Evolutionary conservation across 139 green algal species (phyloP).

Genomic region (Pedinophyceae sp.): DNA sequence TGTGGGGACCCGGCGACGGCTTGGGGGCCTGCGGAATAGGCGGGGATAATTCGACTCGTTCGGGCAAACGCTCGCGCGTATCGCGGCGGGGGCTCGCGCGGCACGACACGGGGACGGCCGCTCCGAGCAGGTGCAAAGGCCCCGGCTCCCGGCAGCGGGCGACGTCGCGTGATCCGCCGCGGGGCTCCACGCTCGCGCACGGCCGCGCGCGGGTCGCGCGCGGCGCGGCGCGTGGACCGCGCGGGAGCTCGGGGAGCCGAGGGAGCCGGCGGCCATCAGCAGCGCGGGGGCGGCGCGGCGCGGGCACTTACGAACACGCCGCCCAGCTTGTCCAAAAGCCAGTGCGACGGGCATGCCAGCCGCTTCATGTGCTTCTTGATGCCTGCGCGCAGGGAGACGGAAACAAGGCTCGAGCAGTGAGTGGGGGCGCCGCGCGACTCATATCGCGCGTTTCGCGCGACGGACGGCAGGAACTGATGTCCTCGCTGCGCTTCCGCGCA

Average conservation of each 20-base stretch:
- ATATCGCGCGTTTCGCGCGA: too few species aligned
- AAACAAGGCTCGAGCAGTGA: neutral
- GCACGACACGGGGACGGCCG: neutral
- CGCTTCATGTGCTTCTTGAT: constrained; percentile 99
- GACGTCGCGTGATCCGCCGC: neutral
- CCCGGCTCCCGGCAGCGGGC: neutral
- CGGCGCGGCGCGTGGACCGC: too few species aligned
- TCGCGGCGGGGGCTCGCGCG: too few species aligned
- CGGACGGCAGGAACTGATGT: too few species aligned
- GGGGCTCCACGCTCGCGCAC: neutral
- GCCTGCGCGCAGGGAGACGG: constrained; percentile 18
- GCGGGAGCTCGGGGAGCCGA: too few species aligned
- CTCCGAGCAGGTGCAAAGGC: too few species aligned
- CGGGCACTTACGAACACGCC: constrained; percentile 84
- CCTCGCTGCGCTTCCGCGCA: too few species aligned
- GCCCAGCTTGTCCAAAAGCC: constrained; percentile 99
- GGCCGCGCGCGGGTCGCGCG: too few species aligned
- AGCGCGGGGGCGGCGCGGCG: too few species aligned
- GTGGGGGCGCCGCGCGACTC: neutral
- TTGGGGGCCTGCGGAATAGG: constrained; percentile 75
- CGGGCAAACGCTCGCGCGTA: too few species aligned
- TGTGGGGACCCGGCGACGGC: constrained; percentile 89
- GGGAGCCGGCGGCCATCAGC: too few species aligned
- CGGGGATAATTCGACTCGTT: constrained; percentile 2
- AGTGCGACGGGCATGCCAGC: constrained; percentile 93